These are phyloP conservation scores for Acacia confusa DNA, from an alignment of 306 rosid genomes.

Conservation along the genomic window DNA sequence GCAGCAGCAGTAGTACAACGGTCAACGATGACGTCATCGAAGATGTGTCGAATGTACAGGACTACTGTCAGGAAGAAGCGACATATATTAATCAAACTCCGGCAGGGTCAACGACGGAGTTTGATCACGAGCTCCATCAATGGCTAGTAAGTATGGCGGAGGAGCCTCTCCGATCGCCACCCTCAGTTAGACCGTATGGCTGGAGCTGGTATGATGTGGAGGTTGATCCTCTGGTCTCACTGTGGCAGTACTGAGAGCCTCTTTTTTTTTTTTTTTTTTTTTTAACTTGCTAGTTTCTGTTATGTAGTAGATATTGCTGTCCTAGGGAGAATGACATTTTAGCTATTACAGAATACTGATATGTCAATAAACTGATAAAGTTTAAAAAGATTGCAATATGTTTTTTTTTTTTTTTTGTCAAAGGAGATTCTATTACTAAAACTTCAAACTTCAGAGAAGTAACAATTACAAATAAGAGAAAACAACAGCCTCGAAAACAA, in stretches of 20 bases:
- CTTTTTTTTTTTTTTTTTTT: too few species aligned
- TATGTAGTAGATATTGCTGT: too few species aligned
- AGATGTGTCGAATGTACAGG: neutral
- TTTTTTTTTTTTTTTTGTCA: too few species aligned
- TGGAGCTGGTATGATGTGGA: conserved; percentile 33
- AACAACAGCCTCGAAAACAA: too few species aligned
- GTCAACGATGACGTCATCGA: neutral
- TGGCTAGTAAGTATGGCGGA: conserved; percentile 52
- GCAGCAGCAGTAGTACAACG: neutral
- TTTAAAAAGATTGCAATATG: too few species aligned
- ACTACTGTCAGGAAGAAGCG: neutral
- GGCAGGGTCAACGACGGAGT: conserved; percentile 4
- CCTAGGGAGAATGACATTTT: too few species aligned
- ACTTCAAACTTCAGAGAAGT: too few species aligned
- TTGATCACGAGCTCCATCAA: conserved; percentile 35
- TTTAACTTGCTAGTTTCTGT: too few species aligned
- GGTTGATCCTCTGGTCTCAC: conserved; percentile 34
- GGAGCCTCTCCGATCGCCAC: conserved; percentile 56
- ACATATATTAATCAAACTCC: neutral
- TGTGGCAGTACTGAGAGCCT: conserved; percentile 37
- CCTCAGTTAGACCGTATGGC: neutral
- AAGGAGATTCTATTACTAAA: too few species aligned
- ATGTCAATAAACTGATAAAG: too few species aligned
- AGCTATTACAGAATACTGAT: too few species aligned
- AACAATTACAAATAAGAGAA: too few species aligned